A percentile compares a stretch with the other conserved stretches of the same genome.
These are phyloP conservation scores for Saccharomycopsis fodiens DNA, from an alignment of 805 yeast genomes.

Conservation along the genomic window DNA sequence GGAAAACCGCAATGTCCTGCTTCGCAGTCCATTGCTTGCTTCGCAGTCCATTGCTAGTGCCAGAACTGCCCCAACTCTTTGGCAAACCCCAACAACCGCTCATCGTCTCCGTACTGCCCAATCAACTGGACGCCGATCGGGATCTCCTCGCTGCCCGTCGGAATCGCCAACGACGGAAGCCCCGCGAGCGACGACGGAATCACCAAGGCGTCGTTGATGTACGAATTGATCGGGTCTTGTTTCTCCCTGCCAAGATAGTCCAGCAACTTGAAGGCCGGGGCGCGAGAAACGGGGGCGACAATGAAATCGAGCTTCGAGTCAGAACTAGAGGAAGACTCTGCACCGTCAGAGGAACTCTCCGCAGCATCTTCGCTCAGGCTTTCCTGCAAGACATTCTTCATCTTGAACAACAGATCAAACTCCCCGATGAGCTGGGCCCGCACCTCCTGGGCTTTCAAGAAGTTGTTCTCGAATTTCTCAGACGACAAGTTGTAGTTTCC, in stretches of 20 bases:
- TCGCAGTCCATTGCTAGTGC: too few species aligned
- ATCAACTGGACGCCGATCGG: constrained; percentile 70
- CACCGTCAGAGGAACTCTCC: too few species aligned
- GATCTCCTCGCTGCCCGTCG: constrained; percentile 35
- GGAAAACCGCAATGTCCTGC: too few species aligned
- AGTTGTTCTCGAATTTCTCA: constrained; percentile 62
- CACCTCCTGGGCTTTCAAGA: constrained; percentile 62
- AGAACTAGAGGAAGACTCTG: constrained; percentile 17
- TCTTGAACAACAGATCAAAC: constrained; percentile 54
- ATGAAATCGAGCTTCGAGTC: constrained; percentile 54
- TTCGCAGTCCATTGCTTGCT: too few species aligned
- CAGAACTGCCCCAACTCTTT: too few species aligned
- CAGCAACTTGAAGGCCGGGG: constrained; percentile 44
- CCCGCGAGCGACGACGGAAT: constrained; percentile 92
- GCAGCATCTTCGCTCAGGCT: constrained; percentile 10
- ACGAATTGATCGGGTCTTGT: constrained; percentile 48
- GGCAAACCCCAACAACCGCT: constrained; percentile 39
- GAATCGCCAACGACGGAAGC: constrained; percentile 76
- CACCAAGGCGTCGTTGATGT: constrained; percentile 76
- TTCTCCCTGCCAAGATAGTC: constrained; percentile 32
- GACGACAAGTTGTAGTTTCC: constrained; percentile 86
- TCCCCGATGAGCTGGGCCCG: constrained; percentile 56
- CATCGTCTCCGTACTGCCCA: constrained; percentile 84
- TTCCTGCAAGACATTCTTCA: constrained; percentile 34
- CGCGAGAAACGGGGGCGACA: constrained; percentile 64